phyloP scores from a whole-genome alignment of 805 yeast species.

The Pichia gijzeniarum region DNA sequence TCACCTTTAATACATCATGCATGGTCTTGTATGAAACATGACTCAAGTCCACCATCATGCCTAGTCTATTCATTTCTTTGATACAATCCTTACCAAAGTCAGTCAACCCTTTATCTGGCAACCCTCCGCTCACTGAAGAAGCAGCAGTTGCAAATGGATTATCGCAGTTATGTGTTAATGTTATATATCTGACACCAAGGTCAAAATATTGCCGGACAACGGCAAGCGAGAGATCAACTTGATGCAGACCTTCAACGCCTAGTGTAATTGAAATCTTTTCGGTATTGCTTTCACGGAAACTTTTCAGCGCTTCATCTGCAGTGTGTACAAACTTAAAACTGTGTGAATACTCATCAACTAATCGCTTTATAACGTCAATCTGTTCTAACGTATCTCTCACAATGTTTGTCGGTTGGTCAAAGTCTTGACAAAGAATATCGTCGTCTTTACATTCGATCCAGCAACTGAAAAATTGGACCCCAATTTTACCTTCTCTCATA shows the following conservation, averaged over 20 bases:
- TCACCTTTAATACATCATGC: constrained; percentile 36
- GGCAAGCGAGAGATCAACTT: constrained; percentile 42
- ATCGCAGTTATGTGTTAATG: constrained; percentile 50
- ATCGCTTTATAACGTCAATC: constrained; percentile 43
- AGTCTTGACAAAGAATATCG: constrained; percentile 36
- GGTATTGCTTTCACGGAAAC: constrained; percentile 22
- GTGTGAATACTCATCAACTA: constrained; percentile 36
- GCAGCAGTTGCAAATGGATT: constrained; percentile 55
- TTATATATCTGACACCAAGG: constrained; percentile 47
- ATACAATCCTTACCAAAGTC: constrained; percentile 37
- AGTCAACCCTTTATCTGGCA: constrained; percentile 39
- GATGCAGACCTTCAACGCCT: constrained; percentile 52
- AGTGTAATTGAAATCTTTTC: constrained; percentile 39
- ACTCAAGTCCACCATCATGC: constrained; percentile 48
- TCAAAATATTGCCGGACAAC: constrained; percentile 43
- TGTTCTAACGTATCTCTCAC: constrained; percentile 51
- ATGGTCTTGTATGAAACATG: constrained; percentile 48
- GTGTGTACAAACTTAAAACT: constrained; percentile 35
- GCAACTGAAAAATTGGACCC: constrained; percentile 46
- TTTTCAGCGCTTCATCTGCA: constrained; percentile 36
- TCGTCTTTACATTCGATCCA: constrained; percentile 42
- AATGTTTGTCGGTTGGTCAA: constrained; percentile 36
- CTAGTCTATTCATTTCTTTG: constrained; percentile 45
- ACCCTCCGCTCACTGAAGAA: constrained; percentile 39
- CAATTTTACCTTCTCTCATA: constrained; percentile 39